Percentiles rank a stretch among this genome's conserved stretches.
Conservation (phyloP, 148 eudicot species). For the Chenopodium berlandieri region DNA sequence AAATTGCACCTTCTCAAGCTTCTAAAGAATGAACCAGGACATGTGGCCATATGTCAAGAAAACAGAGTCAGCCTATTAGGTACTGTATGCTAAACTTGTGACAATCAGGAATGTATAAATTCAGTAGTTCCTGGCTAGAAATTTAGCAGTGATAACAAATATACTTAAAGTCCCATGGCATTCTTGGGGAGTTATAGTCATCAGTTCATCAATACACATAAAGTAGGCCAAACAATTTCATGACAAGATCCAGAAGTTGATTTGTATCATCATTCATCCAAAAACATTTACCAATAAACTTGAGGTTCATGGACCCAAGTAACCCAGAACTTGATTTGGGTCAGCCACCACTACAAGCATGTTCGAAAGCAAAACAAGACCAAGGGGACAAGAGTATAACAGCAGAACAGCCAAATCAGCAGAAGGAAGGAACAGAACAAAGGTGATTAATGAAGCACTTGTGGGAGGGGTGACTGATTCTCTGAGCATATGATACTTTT, state of each 20-base stretch:
- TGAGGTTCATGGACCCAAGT: neutral
- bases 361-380: no score
- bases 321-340: no score
- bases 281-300: neutral
- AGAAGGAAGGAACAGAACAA: no score
- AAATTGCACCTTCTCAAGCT: constrained; percentile 50
- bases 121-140: neutral
- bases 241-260: no score
- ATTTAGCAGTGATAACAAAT: neutral
- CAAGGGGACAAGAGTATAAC: no score
- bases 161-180: neutral
- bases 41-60: neutral
- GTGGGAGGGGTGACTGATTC: no score
- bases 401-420: no score
- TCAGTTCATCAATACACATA: neutral
- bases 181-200: neutral
- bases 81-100: neutral
- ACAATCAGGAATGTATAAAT: neutral
- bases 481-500: no score
- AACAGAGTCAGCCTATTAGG: neutral
- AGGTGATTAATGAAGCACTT: no score
- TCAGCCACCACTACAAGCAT: no score
- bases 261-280: neutral
- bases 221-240: neutral
- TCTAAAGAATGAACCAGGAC: constrained; percentile 37